These are phyloP conservation scores for Trichoderma afroharzianum DNA, from an alignment of 2,329 filamentous ascomycete species.

Conservation along the genomic window DNA sequence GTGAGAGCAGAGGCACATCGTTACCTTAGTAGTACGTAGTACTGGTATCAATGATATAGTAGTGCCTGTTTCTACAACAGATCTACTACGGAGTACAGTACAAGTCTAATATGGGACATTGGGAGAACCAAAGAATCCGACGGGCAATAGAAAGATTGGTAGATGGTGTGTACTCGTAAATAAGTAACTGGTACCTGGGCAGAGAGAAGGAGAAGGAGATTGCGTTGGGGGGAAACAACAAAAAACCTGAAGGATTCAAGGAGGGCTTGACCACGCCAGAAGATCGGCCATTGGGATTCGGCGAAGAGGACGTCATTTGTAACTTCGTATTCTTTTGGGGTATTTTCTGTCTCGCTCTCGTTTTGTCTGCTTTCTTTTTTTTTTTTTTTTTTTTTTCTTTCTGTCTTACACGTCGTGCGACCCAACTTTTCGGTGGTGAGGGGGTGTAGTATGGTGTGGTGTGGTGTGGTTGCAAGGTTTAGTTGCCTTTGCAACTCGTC, in stretches of 20 bases:
- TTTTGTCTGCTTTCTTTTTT: background rate
- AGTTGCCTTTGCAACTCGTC: background rate
- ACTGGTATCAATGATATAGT: background rate
- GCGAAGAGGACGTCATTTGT: background rate
- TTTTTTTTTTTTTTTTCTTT: background rate
- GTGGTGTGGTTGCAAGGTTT: background rate
- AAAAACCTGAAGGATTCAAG: background rate
- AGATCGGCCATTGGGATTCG: background rate
- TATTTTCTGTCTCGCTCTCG: background rate
- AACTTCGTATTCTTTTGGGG: background rate
- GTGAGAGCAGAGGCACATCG: too few species aligned
- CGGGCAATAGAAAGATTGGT: background rate
- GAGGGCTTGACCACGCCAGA: background rate
- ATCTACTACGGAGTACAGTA: too few species aligned
- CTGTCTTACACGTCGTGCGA: background rate
- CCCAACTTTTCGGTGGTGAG: background rate
- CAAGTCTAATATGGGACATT: too few species aligned
- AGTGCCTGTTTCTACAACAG: background rate
- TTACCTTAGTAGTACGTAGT: too few species aligned
- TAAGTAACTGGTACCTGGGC: background rate
- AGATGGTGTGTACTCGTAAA: background rate
- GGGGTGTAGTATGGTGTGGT: background rate
- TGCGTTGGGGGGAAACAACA: background rate
- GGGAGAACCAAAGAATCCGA: background rate
- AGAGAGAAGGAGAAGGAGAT: background rate